Conservation (phyloP, 148 eudicot genomes). For the Rhododendron kiyosumense region DNA sequence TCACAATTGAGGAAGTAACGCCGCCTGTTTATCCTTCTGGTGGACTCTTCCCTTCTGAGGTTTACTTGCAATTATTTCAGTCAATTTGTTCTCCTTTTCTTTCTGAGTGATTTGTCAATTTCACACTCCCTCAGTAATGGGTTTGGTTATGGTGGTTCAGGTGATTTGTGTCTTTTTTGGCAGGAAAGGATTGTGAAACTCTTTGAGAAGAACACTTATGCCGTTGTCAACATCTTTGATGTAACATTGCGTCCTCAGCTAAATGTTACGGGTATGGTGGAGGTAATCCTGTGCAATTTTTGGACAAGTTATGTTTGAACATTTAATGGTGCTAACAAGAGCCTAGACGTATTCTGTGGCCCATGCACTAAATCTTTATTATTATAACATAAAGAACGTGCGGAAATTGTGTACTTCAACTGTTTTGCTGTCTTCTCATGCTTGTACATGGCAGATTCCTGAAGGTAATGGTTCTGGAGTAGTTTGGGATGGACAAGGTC, state of each 20-base stretch:
- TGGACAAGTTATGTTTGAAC: background rate
- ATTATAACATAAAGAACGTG: background rate
- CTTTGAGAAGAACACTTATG: constrained; percentile 92
- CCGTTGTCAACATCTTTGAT: constrained; percentile 98
- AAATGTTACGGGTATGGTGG: constrained; percentile 77
- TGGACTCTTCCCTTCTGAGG: constrained; percentile 86
- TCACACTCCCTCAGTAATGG: constrained; percentile 22
- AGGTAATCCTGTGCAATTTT: constrained; percentile 45
- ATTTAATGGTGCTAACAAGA: background rate
- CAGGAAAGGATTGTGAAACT: constrained; percentile 88
- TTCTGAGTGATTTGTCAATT: constrained; percentile 15
- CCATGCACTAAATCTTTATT: background rate
- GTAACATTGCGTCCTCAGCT: constrained; percentile 95
- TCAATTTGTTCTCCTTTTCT: background rate
- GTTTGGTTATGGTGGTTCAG: constrained; percentile 42
- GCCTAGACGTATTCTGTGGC: background rate
- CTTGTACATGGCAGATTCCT: constrained; percentile 8
- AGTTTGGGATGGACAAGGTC: constrained; percentile 44
- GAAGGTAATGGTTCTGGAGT: constrained; percentile 16
- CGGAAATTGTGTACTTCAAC: background rate
- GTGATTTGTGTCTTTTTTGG: constrained; percentile 54
- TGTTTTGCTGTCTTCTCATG: background rate
- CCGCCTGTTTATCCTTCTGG: constrained; percentile 68
- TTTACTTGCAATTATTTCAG: constrained; percentile 18
- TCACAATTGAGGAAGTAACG: constrained; percentile 87